Evolutionary conservation across 2,329 filamentous ascomycete genomes (phyloP).

Genomic region (Lizonia empirigonia): DNA sequence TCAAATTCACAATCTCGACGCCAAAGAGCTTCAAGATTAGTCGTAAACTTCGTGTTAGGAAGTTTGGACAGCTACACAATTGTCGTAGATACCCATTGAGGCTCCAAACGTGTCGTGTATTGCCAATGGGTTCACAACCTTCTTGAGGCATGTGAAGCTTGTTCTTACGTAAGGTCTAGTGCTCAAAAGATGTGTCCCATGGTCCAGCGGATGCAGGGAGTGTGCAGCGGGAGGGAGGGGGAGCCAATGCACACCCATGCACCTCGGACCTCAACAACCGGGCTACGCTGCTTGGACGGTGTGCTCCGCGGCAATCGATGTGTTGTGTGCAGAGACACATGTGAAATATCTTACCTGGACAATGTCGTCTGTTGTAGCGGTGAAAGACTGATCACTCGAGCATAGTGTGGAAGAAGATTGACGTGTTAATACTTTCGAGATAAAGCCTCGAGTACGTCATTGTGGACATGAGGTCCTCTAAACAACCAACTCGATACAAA

Average conservation of each 20-base stretch:
- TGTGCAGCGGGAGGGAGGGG: conserved; percentile 9
- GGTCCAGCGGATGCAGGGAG: conserved; percentile 9
- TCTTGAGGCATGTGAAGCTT: no score
- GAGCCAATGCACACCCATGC: conserved; percentile 12
- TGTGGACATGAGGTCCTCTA: conserved; percentile 2
- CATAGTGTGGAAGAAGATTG: not conserved
- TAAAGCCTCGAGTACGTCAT: not conserved
- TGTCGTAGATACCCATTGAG: no score
- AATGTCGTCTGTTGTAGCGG: no score
- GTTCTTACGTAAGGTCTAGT: no score
- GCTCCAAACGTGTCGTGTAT: no score
- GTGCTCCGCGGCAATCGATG: not conserved
- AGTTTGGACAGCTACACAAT: no score
- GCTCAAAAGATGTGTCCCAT: not conserved
- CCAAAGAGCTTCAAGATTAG: no score
- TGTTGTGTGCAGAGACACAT: conserved; percentile 3
- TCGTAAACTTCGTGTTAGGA: no score
- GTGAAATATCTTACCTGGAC: no score
- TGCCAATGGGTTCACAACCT: no score
- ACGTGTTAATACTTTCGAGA: not conserved
- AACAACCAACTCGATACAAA: conserved; percentile 8
- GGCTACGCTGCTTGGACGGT: not conserved
- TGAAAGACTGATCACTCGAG: no score
- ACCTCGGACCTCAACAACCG: conserved; percentile 7
- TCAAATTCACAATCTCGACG: no score